Evolutionary conservation across 192 early-diverging fungal genomes (phyloP), one percentile per base, ranked within the genome.

Genomic region (Backusella tarrabulga): DNA sequence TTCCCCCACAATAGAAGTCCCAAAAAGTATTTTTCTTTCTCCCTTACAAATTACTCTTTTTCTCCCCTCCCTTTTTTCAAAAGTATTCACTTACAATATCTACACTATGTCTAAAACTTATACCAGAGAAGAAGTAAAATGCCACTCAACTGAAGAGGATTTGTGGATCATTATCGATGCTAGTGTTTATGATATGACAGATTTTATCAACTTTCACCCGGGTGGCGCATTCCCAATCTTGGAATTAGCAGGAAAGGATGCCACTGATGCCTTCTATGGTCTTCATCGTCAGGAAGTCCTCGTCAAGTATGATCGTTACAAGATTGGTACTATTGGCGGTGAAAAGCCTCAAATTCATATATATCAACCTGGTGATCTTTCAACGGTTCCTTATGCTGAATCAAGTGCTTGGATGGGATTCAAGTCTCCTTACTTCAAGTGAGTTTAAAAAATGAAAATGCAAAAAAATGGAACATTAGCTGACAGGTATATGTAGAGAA

Each of bases 241-340:
- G 26, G 91, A 93, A 79, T 87, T 92, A 46, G 93, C 93, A 35
- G 95, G 95, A 41, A 88, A 85, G 40, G 95, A 96, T 79, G 95
- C 95, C 19, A 88, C 92, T 21, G 79, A 76, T 23, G 83, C 38
- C 26, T 84, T 84, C 19, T 84, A 84, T 60, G 79, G 79, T 73
- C 72, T 84, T 38, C 83, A 84, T 73, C 73, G 83, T 50, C 83
- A 84, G 76, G 83, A 85, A 54, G 82, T 93, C 34, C 83, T 95
- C 23, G 84, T 89, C 21, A 91, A 95, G 79, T 93, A 87, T 52
- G 85, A 84, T 11, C 84, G 86, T 67, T 84, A 93, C 63, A 84
- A 89, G 81, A 91, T 91, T 73, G 93, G 94, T 76, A 84, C 76
- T 63, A 76, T 94, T 50, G 92, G 87, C 12, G 79, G 83, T 67